Conservation (phyloP, 257 asterid species). For the Jaltomata sinuosa region DNA sequence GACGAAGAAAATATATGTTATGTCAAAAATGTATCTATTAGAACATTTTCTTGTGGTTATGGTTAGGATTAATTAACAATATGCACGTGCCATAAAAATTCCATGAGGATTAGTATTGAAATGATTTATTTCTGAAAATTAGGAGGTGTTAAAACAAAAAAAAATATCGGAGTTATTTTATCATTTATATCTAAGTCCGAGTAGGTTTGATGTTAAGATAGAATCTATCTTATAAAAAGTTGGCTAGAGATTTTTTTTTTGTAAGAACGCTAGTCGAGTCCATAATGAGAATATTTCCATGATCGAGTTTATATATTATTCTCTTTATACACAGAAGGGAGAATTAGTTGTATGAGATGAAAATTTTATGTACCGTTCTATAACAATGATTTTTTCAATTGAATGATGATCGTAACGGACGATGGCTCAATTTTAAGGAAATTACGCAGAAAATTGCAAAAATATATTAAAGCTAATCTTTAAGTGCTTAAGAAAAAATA, state of each 20-base stretch:
- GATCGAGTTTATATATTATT: neutral
- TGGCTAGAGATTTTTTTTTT: neutral
- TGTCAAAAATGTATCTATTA: neutral
- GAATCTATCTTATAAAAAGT: neutral
- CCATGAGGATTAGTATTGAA: neutral
- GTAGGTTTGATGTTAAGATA: neutral
- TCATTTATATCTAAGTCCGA: neutral
- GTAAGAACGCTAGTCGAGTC: neutral
- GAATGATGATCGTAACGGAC: too few relatives aligned
- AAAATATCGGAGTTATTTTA: neutral
- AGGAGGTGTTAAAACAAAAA: neutral
- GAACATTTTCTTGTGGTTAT: neutral
- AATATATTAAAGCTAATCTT: too few relatives aligned
- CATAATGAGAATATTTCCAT: neutral
- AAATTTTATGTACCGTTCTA: too few relatives aligned
- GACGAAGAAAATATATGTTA: neutral
- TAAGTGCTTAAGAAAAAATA: too few relatives aligned
- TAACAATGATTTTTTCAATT: too few relatives aligned
- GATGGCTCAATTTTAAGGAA: too few relatives aligned
- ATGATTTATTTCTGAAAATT: neutral
- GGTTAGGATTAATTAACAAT: neutral
- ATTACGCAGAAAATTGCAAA: too few relatives aligned
- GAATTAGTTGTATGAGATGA: neutral
- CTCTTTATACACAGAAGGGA: neutral
- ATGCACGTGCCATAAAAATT: neutral